Evolutionary conservation across 1,284 basidiomycete species (phyloP).

Genomic region (Baeospora myosura): DNA sequence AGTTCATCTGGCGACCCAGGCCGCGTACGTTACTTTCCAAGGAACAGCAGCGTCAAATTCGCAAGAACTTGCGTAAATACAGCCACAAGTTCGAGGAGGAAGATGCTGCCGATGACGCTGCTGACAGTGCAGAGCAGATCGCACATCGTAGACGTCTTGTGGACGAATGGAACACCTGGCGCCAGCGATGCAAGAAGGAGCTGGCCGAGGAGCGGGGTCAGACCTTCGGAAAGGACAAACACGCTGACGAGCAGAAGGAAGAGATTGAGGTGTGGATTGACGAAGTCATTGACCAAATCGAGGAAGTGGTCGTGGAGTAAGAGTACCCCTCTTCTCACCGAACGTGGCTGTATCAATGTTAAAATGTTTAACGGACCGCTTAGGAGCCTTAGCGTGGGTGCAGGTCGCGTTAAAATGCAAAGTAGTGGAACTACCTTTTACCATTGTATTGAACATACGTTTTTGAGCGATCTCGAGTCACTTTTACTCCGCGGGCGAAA

Average conservation of each 20-base stretch:
- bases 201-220: conserved; percentile 43
- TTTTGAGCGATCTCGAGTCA: too few species aligned
- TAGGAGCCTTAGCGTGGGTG: too few species aligned
- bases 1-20: conserved; percentile 96
- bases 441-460: too few species aligned
- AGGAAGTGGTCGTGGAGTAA: conserved; percentile 63
- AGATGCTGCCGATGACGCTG: conserved; percentile 92
- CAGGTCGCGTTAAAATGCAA: too few species aligned
- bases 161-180: conserved; percentile 99
- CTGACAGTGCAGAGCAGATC: conserved; percentile 88
- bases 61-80: conserved; percentile 89
- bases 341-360: too few species aligned
- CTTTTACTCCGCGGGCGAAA: too few species aligned
- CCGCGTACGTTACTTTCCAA: conserved; percentile 83
- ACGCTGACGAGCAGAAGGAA: conserved; percentile 67
- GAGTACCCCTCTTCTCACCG: too few species aligned
- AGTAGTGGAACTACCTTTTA: too few species aligned
- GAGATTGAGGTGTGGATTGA: conserved; percentile 89
- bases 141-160: conserved; percentile 88
- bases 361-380: too few species aligned
- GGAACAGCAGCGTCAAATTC: conserved; percentile 84
- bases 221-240: conserved; percentile 28
- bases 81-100: conserved; percentile 93
- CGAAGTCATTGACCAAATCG: conserved; percentile 85
- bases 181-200: conserved; percentile 53